A percentile compares a stretch with the other conserved stretches of the same genome.
These are phyloP conservation scores for Echites panduratus DNA, from an alignment of 257 asterid genomes.

Conservation along the genomic window DNA sequence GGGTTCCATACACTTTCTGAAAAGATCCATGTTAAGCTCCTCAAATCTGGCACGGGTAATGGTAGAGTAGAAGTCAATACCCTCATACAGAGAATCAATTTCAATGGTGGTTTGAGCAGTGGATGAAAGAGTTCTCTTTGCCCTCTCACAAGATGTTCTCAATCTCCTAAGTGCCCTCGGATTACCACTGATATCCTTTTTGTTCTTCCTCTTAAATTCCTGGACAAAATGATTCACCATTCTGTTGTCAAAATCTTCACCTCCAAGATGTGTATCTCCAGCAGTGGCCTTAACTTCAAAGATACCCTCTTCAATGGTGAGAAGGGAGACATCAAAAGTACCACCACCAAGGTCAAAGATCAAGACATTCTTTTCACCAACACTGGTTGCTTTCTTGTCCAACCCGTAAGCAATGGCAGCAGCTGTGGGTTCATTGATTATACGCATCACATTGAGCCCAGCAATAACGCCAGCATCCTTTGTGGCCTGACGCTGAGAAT, in stretches of 20 bases:
- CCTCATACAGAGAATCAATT: slow-evolving; percentile 67
- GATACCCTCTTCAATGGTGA: slow-evolving; percentile 43
- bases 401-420: slow-evolving; percentile 93
- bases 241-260: slow-evolving; percentile 79
- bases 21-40: slow-evolving; percentile 82
- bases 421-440: slow-evolving; percentile 77
- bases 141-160: slow-evolving; percentile 78
- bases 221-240: slow-evolving; percentile 83
- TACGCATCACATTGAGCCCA: slow-evolving; percentile 78
- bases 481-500: slow-evolving; percentile 84
- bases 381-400: slow-evolving; percentile 80
- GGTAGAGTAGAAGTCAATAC: slow-evolving; percentile 70
- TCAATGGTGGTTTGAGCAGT: slow-evolving; percentile 84
- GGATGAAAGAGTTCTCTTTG: slow-evolving; percentile 78
- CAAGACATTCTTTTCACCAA: slow-evolving; percentile 72
- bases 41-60: slow-evolving; percentile 78
- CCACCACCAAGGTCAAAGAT: slow-evolving; percentile 88
- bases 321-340: slow-evolving; percentile 63
- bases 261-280: slow-evolving; percentile 64
- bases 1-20: slow-evolving; percentile 76
- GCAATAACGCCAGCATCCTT: slow-evolving; percentile 87
- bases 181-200: slow-evolving; percentile 69
- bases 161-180: slow-evolving; percentile 71
- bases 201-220: slow-evolving; percentile 73
- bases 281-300: slow-evolving; percentile 47